Conservation (phyloP, 208 protist genomes). For the Leishmania tropica region DNA sequence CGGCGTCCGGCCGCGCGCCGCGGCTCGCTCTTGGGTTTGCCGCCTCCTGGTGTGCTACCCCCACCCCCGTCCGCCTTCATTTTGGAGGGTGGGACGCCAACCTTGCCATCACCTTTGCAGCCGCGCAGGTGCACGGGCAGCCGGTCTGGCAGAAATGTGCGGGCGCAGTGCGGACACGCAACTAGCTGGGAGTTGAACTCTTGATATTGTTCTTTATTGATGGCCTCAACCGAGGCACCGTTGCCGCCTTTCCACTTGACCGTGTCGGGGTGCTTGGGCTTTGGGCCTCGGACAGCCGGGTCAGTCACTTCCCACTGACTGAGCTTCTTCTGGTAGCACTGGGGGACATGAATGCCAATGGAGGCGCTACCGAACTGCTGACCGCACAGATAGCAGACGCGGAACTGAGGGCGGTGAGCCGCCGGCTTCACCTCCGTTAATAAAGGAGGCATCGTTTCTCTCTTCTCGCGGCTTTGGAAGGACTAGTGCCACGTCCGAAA, state of each 20-base stretch:
- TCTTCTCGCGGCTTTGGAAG: no score
- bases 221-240: constrained; percentile 38
- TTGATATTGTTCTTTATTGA: constrained; percentile 81
- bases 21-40: constrained; percentile 13
- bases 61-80: background rate
- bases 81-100: background rate
- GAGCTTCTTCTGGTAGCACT: constrained; percentile 90
- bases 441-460: background rate
- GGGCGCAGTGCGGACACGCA: constrained; percentile 80
- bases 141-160: constrained; percentile 92
- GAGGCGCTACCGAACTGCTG: constrained; percentile 90
- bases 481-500: background rate
- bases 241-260: constrained; percentile 66
- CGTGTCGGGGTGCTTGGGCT: constrained; percentile 78
- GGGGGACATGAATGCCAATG: constrained; percentile 91
- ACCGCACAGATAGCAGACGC: constrained; percentile 88
- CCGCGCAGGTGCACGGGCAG: constrained; percentile 86
- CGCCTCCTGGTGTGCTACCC: background rate
- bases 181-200: constrained; percentile 84
- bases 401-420: constrained; percentile 48
- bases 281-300: constrained; percentile 60
- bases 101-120: constrained; percentile 61
- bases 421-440: constrained; percentile 1
- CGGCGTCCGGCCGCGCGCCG: constrained; percentile 4
- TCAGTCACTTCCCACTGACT: constrained; percentile 75